Base-by-base conservation (phyloP, 495 filamentous ascomycete species). In the Talaromyces wortmannii region DNA sequence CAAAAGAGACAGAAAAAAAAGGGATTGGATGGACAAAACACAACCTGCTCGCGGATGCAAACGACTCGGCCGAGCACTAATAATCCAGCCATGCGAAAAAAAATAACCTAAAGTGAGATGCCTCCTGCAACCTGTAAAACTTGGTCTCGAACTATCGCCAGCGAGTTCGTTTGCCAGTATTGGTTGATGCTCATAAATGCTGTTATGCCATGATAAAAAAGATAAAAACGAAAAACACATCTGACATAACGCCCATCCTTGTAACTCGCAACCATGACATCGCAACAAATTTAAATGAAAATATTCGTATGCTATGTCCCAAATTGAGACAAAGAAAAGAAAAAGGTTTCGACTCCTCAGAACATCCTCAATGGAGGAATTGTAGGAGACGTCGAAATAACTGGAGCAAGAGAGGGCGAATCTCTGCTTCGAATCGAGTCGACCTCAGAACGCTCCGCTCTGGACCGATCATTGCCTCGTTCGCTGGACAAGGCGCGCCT, bases 401-500 rank as follows among this genome's bases (percentile, higher is more conserved):
- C 48, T 7, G 52, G 52, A 31, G 10, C 40, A 4, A 53, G 30
- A 46, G 40, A 53, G 4, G 52, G 52, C 7, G 52, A 53, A 23
- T 53, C 52, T 16, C 44, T 45, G 42, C 52, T 46, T 45, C 52
- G 36, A 10, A 53, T 31, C 30, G 52, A 53, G 7, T 53, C 52
- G 17, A 10, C 8, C 16, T 53, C 52, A 7, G 23, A 23, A n/a
- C 36, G 32, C 8, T 52, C 50, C 1, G 10, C 52, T 3, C 42
- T 45, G 3, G 18, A 15, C 16, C 52, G 52, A 53, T 53, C 52
- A 45, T 40, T 8, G 36, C 8, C 36, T 40, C 77, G 63, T 23
- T 79, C 78, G 0, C 72, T 68, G 6, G 78, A 81, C 6, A 68
- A 64, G 2, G 76, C 69, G 16, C 78, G 74, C 57, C 78, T 78